Evolutionary conservation across 257 asterid species (phyloP).

Genomic region (Solanum piurae): DNA sequence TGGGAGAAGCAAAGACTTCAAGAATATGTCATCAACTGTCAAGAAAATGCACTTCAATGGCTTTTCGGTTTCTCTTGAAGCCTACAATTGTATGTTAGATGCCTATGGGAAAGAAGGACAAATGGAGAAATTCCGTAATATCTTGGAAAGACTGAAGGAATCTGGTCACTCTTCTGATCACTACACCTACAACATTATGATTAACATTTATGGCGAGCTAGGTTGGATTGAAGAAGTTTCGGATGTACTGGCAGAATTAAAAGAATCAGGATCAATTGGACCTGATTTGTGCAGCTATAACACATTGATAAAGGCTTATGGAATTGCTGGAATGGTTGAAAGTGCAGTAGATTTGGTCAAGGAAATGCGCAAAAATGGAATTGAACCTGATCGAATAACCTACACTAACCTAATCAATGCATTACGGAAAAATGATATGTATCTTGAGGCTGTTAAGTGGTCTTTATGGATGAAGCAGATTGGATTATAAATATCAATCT

Average conservation of each 20-base stretch:
- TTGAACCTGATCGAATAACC: slow-evolving; percentile 65
- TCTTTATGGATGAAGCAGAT: slow-evolving; percentile 97
- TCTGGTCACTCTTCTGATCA: slow-evolving; percentile 47
- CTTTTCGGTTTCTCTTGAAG: slow-evolving; percentile 78
- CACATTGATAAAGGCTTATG: slow-evolving; percentile 84
- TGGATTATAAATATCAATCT: slow-evolving; percentile 30
- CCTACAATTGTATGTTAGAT: slow-evolving; percentile 82
- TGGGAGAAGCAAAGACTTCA: slow-evolving; percentile 55
- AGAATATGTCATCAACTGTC: slow-evolving; percentile 64
- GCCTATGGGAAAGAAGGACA: slow-evolving; percentile 91
- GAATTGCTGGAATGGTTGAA: slow-evolving; percentile 83
- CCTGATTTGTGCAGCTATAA: slow-evolving; percentile 87
- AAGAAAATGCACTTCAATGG: slow-evolving; percentile 74
- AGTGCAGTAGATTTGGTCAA: slow-evolving; percentile 64
- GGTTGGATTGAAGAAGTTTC: slow-evolving; percentile 80
- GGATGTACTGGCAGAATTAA: slow-evolving; percentile 42
- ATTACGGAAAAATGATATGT: slow-evolving; percentile 62
- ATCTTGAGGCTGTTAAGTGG: slow-evolving; percentile 94
- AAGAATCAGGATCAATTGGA: slow-evolving; percentile 32
- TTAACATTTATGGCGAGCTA: slow-evolving; percentile 68
- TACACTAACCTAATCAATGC: slow-evolving; percentile 58
- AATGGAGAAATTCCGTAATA: slow-evolving; percentile 70
- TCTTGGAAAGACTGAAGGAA: slow-evolving; percentile 67
- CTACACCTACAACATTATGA: slow-evolving; percentile 65
- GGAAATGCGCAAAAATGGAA: slow-evolving; percentile 73